Evolutionary conservation across 108 stramenopile species (phyloP), one percentile per base, ranked within the genome.

Genomic region (Fistulifera solaris): DNA sequence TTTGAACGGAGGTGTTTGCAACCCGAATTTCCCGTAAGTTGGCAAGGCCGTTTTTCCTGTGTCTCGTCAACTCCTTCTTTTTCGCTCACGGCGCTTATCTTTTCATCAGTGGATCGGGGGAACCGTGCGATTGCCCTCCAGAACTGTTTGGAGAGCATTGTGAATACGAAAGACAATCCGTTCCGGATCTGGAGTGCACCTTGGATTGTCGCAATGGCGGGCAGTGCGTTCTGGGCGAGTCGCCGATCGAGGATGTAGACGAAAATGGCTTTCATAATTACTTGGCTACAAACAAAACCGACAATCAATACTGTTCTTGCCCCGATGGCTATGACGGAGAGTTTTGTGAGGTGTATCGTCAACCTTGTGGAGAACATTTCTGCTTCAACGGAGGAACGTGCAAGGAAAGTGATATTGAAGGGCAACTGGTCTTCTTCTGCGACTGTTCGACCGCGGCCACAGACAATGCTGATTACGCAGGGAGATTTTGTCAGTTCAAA

Each of bases 111-210:
- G 16, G 18, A 15, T 23, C 35, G 31, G 53, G 53, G 38, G 66
- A 58, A 16, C 65, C 72, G 1, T 78, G 77, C 48, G 27, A 55
- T 26, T 78, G 77, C 38, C 56, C 23, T 12, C 14, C 41, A 11
- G 65, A 58, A 14, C 58, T 62, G 38, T 27, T 58, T n/a, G 77
- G 77, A 7, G 54, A 61, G 15, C 71, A 78, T 48, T 78, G 77
- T 54, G 72, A 78, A 48, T 78, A 70, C 52, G 38, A 63, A 7
- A 25, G 31, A 10, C 58, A 47, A 24, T 19, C 52, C 8, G 58
- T 78, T 23, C 76, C 76, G n/a, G 61, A 62, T 7, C 65, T 63
- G 10, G 71, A 75, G n/a, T 78, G 76, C 39, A 38, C 17, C 25
- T 52, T 78, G 56, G 44, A 56, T 0, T 78, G 76, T 48, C 39